Conservation (phyloP, 2,329 filamentous ascomycete species). For the Coniella vitis region DNA sequence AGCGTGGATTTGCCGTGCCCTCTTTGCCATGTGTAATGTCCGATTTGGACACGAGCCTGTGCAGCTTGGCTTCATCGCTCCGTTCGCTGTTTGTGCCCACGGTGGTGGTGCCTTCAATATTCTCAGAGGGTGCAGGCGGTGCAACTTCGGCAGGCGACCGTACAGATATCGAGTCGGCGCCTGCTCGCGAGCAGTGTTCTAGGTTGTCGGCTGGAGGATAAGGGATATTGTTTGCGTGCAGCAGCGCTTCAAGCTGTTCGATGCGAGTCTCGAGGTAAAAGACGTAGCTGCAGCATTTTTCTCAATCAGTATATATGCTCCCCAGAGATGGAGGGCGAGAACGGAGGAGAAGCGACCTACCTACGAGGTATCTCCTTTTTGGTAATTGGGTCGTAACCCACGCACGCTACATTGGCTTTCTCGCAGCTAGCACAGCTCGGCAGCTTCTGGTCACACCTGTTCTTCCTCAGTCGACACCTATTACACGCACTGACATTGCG, state of each 20-base stretch:
- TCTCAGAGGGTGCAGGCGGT: constrained; percentile 23
- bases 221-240: constrained; percentile 61
- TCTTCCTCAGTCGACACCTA: constrained; percentile 85
- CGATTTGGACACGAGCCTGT: constrained; percentile 58
- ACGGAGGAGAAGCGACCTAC: constrained; percentile 46
- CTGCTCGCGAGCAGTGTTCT: constrained; percentile 51
- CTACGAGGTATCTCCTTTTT: constrained; percentile 91
- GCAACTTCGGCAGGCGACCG: constrained; percentile 29
- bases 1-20: constrained; percentile 67
- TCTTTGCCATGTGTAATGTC: constrained; percentile 24
- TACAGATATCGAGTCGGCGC: constrained; percentile 28
- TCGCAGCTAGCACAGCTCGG: constrained; percentile 88
- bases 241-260: constrained; percentile 70
- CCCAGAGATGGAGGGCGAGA: not conserved
- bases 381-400: constrained; percentile 93
- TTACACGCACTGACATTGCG: constrained; percentile 93
- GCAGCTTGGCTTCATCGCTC: constrained; percentile 50
- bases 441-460: constrained; percentile 87
- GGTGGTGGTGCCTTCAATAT: constrained; percentile 26
- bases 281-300: constrained; percentile 64
- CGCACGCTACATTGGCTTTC: constrained; percentile 85
- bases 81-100: constrained; percentile 40
- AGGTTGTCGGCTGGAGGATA: constrained; percentile 68
- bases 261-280: constrained; percentile 89
- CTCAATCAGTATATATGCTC: not conserved